Evolutionary conservation across 495 filamentous ascomycete genomes (phyloP), one percentile per base, ranked within the genome.

Genomic region (Lasiosphaeriaceae sp.): DNA sequence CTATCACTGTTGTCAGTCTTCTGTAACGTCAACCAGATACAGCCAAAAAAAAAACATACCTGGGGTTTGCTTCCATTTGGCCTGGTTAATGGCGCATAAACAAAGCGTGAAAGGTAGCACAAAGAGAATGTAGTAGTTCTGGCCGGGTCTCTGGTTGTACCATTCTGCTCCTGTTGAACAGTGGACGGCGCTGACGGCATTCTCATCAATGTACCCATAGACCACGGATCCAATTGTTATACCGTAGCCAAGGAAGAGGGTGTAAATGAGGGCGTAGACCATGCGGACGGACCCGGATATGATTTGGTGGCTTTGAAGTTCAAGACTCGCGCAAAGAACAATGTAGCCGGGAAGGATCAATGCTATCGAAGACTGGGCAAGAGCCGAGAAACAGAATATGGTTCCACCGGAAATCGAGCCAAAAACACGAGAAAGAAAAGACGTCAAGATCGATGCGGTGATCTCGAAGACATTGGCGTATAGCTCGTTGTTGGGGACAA

Each of bases 191-290:
- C 85, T 87, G 2, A 88, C 85, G 14, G 93, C 93, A 26, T 89
- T 75, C 2, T 75, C 39, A 70, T 96, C 90, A 53, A 96, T 77
- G 20, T 92, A 77, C 19, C 93, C 94, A 63, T 95, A 96, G 8
- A 97, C 78, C 2, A 89, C 88, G 0, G 93, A 93, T 23, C 93
- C 93, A 35, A 97, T 90, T 5, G 94, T 97, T 62, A 97, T 96
- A 7, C 93, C 94, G 63, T 93, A 97, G n/a, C 93, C 93, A 8
- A 97, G 86, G 71, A 97, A 96, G 2, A 97, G 78, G 0, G 92
- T 93, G 71, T 97, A 97, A 29, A 97, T 93, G 53, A 97, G 88
- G 8, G 93, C 90, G 60, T 97, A 96, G 6, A 97, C 90, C 87
- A 97, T 92, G 47, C 93, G 89, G 11, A 96, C 89, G 6, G 90